Evolutionary conservation across 1,284 basidiomycete species (phyloP), one percentile per base, ranked within the genome.

Genomic region (Papiliotrema nemorosa): DNA sequence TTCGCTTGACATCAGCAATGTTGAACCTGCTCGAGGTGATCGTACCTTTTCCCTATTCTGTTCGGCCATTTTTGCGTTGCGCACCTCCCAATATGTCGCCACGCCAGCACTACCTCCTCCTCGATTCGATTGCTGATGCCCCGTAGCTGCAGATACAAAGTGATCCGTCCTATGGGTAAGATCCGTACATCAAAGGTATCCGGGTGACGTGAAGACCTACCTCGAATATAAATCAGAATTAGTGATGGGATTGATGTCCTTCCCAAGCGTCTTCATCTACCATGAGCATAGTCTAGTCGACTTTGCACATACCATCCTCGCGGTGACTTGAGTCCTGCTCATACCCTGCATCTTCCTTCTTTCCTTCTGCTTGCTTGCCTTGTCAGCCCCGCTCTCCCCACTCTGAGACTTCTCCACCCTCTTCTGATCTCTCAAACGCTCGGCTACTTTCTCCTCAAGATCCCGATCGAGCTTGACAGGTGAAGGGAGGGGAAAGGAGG

Each of bases 71-170:
- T 72, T 71, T 24, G 59, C 60, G 1, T 60, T 69, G 39, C 71
- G 35, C 10, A 70, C 66, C 43, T 67, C 60, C 66, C 70, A 72
- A 50, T 73, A 73, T 18, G 67, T 70, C 42, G 50, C 54, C 4
- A 50, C 53, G 12, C 64, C 64, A 10, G 58, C 54, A 18, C 55
- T 62, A 1, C 68, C 69, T 9, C 70, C 60, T 37, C 64, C 67
- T 16, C 62, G 55, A 44, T 68, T 68, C 2, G 64, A 65, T 44
- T 64, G 63, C 50, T 73, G 71, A 53, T 73, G 71, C 0, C 71
- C 71, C 2, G 67, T 72, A 2, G 69, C 59, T 35, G 59, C 59
- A 2, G 71, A 73, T 16, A 70, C 63, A 34, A 73, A 66, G 48
- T 72, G 69, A 21, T 67, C 64, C 1, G 69, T 69, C 36, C 68